These are phyloP conservation scores for Didymella arachidicola DNA, from an alignment of 2,329 filamentous ascomycete genomes.

Conservation along the genomic window DNA sequence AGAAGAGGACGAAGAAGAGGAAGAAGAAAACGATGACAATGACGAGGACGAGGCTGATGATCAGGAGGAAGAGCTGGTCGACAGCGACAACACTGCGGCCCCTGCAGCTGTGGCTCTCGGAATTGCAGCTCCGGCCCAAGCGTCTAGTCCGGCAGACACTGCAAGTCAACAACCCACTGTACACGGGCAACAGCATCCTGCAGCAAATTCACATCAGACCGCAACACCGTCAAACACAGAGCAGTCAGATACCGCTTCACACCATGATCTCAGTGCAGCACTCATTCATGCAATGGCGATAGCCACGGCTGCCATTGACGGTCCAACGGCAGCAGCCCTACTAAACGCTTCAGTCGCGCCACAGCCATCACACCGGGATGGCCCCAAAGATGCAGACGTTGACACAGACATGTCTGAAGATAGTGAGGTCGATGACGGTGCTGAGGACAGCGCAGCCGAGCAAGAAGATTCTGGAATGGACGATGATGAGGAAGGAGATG, in stretches of 20 bases:
- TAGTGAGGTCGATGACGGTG: not conserved
- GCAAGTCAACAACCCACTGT: not conserved
- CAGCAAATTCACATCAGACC: not conserved
- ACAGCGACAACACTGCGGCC: not conserved
- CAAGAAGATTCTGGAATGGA: not conserved
- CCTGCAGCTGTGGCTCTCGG: not conserved
- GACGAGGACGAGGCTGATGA: conserved; percentile 1
- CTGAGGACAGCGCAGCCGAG: not conserved
- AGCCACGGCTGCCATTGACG: not conserved
- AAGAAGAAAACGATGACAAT: not conserved
- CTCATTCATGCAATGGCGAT: not conserved
- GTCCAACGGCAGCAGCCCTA: not conserved
- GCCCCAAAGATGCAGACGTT: not conserved
- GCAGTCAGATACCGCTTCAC: not conserved
- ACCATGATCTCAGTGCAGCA: not conserved
- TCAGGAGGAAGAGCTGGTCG: not conserved
- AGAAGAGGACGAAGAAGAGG: conserved; percentile 10
- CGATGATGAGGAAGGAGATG: conserved; percentile 7
- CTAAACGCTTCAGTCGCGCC: not conserved
- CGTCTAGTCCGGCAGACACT: not conserved
- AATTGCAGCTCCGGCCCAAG: not conserved
- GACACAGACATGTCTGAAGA: not conserved
- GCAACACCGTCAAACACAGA: not conserved
- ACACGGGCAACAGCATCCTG: not conserved
- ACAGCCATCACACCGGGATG: not conserved